Evolutionary conservation across 163 green algal genomes (phyloP).

Genomic region (Chloroidium sp.): DNA sequence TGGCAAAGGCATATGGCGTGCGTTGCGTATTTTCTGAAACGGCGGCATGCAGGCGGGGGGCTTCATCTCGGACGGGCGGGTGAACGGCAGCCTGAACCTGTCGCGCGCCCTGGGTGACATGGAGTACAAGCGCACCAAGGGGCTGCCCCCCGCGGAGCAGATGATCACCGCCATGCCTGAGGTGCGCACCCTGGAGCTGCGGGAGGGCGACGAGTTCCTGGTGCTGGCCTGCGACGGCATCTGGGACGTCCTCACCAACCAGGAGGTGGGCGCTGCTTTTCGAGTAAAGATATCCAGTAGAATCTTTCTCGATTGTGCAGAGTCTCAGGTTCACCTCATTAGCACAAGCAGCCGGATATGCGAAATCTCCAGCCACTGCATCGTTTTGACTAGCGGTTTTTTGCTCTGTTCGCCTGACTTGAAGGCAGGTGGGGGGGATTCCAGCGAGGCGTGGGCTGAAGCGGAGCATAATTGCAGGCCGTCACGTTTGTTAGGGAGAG

Average conservation of each 20-base stretch:
- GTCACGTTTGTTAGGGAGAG: slow-evolving; percentile 53
- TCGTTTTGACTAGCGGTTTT: no score
- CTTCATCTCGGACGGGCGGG: slow-evolving; percentile 72
- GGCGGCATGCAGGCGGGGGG: slow-evolving; percentile 52
- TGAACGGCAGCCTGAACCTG: slow-evolving; percentile 90
- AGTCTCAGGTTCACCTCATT: no score
- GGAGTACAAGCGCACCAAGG: slow-evolving; percentile 68
- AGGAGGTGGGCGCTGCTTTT: slow-evolving; percentile 24
- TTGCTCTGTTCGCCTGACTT: no score
- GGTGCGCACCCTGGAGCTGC: slow-evolving; percentile 35
- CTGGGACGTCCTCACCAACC: slow-evolving; percentile 73
- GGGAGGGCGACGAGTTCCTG: slow-evolving; percentile 69
- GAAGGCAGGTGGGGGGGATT: no score
- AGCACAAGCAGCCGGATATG: no score
- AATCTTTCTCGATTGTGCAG: no score
- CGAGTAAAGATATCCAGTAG: no score
- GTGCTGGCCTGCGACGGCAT: slow-evolving; percentile 79
- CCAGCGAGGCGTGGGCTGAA: no score
- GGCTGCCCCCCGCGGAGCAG: slow-evolving; percentile 40
- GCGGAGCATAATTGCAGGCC: slow-evolving; percentile 20
- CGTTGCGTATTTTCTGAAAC: no score
- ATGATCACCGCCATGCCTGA: slow-evolving; percentile 68
- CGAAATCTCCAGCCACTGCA: no score
- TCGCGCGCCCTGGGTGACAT: slow-evolving; percentile 82
- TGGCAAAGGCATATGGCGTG: no score